These are phyloP conservation scores for Fusarium secorum DNA, from an alignment of 2,329 filamentous ascomycete species.

Conservation along the genomic window DNA sequence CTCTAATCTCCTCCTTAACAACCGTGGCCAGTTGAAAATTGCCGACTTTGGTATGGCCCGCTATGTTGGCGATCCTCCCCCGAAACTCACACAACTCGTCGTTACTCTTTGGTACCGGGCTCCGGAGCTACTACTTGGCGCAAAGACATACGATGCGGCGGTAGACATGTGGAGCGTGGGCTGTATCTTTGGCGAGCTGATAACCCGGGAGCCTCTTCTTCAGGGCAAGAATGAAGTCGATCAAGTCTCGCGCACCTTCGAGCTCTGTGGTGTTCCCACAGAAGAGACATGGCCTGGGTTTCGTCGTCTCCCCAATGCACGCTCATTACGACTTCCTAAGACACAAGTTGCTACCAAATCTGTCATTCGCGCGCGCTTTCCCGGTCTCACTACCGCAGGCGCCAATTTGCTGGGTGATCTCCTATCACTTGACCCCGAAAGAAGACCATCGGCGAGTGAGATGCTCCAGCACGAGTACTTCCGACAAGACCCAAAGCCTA, in stretches of 20 bases:
- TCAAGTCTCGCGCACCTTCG: conserved; percentile 86
- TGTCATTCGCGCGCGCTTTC: conserved; percentile 79
- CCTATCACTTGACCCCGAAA: conserved; percentile 76
- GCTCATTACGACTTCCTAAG: conserved; percentile 74
- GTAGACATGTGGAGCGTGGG: conserved; percentile 97
- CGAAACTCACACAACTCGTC: conserved; percentile 87
- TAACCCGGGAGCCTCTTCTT: conserved; percentile 82
- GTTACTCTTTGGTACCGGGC: conserved; percentile 97
- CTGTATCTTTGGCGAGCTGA: conserved; percentile 92
- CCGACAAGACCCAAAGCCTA: conserved; percentile 85
- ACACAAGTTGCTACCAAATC: conserved; percentile 53
- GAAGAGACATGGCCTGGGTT: conserved; percentile 87
- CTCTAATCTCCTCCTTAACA: conserved; percentile 92
- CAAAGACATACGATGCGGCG: conserved; percentile 74
- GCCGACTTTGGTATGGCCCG: conserved; percentile 98
- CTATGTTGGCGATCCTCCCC: conserved; percentile 80
- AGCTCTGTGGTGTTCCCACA: conserved; percentile 85
- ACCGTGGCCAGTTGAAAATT: conserved; percentile 92
- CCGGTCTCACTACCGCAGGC: conserved; percentile 80
- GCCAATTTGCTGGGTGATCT: conserved; percentile 73
- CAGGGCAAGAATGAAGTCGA: conserved; percentile 94
- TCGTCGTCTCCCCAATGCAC: conserved; percentile 85
- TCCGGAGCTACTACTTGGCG: conserved; percentile 87
- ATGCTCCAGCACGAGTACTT: conserved; percentile 88
- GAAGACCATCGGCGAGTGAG: conserved; percentile 74